Conservation (phyloP, 345 rosid genomes). For the Hypericum androsaemum region DNA sequence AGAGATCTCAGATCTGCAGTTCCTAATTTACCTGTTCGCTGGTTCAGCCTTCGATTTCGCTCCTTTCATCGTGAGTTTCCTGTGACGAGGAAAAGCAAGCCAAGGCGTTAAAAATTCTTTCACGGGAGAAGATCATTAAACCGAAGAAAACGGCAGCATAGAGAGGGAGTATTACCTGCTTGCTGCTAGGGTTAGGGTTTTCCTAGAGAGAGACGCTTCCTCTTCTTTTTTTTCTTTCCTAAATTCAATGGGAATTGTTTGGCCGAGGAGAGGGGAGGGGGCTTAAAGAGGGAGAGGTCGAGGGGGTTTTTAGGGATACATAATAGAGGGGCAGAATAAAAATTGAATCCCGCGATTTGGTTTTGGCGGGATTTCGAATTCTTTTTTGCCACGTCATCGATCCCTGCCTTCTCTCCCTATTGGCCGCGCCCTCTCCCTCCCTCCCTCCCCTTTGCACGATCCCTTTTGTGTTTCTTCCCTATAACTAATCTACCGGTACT, state of each 20-base stretch:
- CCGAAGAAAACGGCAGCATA: no score
- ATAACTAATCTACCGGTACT: no score
- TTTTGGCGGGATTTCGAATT: slow-evolving; percentile 54
- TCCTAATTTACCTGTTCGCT: background rate
- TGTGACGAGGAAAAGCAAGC: slow-evolving; percentile 21
- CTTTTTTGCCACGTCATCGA: slow-evolving; percentile 28
- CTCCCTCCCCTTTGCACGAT: background rate
- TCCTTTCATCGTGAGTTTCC: slow-evolving; percentile 56
- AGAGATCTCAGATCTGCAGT: slow-evolving; percentile 15
- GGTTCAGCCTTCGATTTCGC: slow-evolving; percentile 35
- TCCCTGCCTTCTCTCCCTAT: slow-evolving; percentile 10
- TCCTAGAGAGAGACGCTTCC: no score
- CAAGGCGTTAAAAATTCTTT: slow-evolving; percentile 13
- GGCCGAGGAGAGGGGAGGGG: slow-evolving; percentile 1
- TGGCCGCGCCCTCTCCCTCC: background rate
- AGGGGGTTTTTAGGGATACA: slow-evolving; percentile 20
- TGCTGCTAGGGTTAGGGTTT: no score
- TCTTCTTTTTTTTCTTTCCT: background rate
- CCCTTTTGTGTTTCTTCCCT: background rate
- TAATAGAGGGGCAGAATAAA: background rate
- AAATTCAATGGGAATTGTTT: background rate
- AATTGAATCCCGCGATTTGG: slow-evolving; percentile 13
- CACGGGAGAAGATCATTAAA: background rate
- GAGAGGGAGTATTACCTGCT: no score
- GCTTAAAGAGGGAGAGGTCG: slow-evolving; percentile 9